Percentiles rank a stretch among this genome's conserved stretches.
Conservation (phyloP, 768 basidiomycete genomes). For the Clavaria fumosa region DNA sequence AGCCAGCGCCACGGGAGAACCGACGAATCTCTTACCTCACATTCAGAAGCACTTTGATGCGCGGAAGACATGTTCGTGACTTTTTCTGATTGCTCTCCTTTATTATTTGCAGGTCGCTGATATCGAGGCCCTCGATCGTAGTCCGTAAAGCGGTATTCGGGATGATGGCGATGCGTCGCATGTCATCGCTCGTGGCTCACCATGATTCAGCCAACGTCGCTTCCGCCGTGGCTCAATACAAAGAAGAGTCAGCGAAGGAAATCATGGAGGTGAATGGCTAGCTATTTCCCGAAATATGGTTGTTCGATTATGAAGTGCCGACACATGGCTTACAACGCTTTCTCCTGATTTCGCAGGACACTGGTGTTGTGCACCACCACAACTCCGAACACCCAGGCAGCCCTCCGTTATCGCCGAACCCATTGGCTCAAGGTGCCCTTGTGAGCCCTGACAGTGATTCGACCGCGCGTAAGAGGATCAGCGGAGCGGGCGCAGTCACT, state of each 20-base stretch:
- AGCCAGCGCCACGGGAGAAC: slow-evolving; percentile 37
- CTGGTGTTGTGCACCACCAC: slow-evolving; percentile 35
- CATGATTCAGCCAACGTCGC: slow-evolving; percentile 29
- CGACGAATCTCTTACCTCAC: slow-evolving; percentile 70
- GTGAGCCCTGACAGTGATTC: slow-evolving; percentile 1
- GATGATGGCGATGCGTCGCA: slow-evolving; percentile 73
- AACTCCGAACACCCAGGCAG: slow-evolving; percentile 15
- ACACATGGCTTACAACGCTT: background rate
- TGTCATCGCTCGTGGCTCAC: slow-evolving; percentile 40
- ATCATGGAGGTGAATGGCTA: slow-evolving; percentile 16
- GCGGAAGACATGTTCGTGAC: slow-evolving; percentile 67
- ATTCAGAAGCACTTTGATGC: slow-evolving; percentile 87
- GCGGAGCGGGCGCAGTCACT: too few species aligned
- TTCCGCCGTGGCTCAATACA: slow-evolving; percentile 49
- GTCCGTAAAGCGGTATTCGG: slow-evolving; percentile 82
- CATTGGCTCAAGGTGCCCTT: too few species aligned
- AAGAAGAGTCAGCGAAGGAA: slow-evolving; percentile 67
- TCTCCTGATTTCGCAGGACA: slow-evolving; percentile 20
- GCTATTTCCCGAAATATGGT: too few species aligned
- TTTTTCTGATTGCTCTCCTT: too few species aligned
- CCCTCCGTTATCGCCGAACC: too few species aligned
- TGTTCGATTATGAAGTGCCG: too few species aligned
- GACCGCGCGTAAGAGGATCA: background rate
- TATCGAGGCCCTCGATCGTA: too few species aligned
- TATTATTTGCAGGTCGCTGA: too few species aligned